Percentiles rank a stretch among this genome's conserved stretches.
These are phyloP conservation scores for Arachis stenosperma DNA, from an alignment of 306 rosid species.

Conservation along the genomic window DNA sequence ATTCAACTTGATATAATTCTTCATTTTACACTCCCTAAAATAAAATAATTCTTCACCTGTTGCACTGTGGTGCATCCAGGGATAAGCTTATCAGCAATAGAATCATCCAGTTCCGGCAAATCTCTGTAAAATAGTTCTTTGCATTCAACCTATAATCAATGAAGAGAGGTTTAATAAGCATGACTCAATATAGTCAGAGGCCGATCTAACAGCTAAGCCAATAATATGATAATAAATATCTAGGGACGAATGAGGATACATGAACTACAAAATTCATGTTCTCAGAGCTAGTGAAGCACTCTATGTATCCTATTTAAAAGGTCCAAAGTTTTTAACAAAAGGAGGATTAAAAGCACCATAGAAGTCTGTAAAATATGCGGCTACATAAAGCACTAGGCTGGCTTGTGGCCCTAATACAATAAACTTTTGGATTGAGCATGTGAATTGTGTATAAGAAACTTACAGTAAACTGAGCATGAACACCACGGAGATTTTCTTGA, in stretches of 20 bases:
- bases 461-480: constrained; percentile 92
- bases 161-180: constrained; percentile 25
- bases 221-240: constrained; percentile 16
- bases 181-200: not conserved
- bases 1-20: constrained; percentile 30
- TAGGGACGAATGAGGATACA: not conserved
- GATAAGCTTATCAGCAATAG: constrained; percentile 82
- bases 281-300: not conserved
- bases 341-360: constrained; percentile 14
- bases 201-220: constrained; percentile 6
- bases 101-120: constrained; percentile 78
- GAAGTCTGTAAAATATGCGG: not conserved
- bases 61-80: constrained; percentile 79
- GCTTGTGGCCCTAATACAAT: constrained; percentile 10
- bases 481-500: constrained; percentile 78
- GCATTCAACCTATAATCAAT: constrained; percentile 76
- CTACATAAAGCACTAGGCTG: constrained; percentile 5
- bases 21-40: constrained; percentile 16
- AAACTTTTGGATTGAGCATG: not conserved
- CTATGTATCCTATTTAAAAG: not conserved
- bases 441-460: constrained; percentile 37
- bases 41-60: constrained; percentile 54
- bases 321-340: constrained; percentile 12
- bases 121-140: constrained; percentile 95
- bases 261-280: not conserved